Evolutionary conservation across 352 stramenopile species (phyloP), one percentile per base, ranked within the genome.

Genomic region (Globisporangium nagaii): DNA sequence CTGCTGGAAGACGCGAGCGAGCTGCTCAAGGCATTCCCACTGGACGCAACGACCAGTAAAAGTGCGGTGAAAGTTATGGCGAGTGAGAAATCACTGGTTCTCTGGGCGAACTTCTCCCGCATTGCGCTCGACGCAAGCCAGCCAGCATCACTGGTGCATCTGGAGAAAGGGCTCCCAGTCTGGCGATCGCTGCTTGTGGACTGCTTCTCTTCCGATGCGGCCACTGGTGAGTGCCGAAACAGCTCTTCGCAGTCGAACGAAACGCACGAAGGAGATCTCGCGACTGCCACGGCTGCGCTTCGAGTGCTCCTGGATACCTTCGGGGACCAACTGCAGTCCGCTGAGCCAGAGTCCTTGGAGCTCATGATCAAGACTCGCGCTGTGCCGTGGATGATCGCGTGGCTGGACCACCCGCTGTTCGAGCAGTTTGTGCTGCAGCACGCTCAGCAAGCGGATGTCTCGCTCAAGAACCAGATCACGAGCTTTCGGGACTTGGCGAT

Each of bases 331-430:
- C 27, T 30, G 12, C 58, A 8, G n/a, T 25, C 32, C 15, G 13
- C 2, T 9, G 40, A 25, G 20, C 39, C 15, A n/a, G 32, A 2
- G 22, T 13, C n/a, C 2, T 9, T 70, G 3, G 35, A 49, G 3
- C 58, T 49, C 11, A 71, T 76, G 55, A 61, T 81, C 25, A 57
- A 59, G 6, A 17, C 35, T 13, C 57, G 62, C 10, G 53, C 82
- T 17, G 37, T 67, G 1, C 70, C 73, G 2, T 88, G 74, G 74
- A 55, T 86, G 43, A 13, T 70, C 0, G 42, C 32, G 3, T 71
- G 74, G 58, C 41, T 88, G 10, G 70, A 81, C 24, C 58, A 84
- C 42, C 34, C 24, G 6, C 27, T 72, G 8, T 60, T 85, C 2
- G 36, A 73, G 4, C 36, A 64, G 11, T 83, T 70, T 40, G 44